Percentiles rank a stretch among this genome's conserved stretches.
Conservation (phyloP, 2,329 filamentous ascomycete genomes). For the Immersiporthe knoxdaviesiana region DNA sequence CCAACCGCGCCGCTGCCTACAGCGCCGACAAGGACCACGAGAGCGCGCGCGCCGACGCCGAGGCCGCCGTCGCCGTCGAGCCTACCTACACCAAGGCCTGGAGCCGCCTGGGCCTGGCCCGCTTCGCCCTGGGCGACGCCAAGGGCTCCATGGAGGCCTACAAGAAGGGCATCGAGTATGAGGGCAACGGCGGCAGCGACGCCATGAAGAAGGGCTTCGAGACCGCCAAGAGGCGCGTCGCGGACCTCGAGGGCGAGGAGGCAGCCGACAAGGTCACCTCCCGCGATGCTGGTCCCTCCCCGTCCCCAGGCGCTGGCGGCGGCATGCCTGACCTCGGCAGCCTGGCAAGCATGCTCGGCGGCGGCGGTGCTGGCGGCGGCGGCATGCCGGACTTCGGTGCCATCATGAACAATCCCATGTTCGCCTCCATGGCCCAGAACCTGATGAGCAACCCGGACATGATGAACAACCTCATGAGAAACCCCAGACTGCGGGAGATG, state of each 20-base stretch:
- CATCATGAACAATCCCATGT: conserved; percentile 98
- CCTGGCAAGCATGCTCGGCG: conserved; percentile 74
- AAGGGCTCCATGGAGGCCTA: conserved; percentile 95
- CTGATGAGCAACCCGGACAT: conserved; percentile 96
- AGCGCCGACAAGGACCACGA: conserved; percentile 83
- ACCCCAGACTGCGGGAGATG: conserved; percentile 87
- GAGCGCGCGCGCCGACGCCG: conserved; percentile 82
- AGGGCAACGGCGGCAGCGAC: conserved; percentile 91
- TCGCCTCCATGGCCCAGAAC: conserved; percentile 94
- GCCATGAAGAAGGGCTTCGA: conserved; percentile 98
- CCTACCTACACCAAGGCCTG: conserved; percentile 97
- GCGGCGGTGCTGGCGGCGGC: conserved; percentile 64
- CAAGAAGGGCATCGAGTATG: conserved; percentile 86
- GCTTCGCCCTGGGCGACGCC: conserved; percentile 88
- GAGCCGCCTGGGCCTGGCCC: conserved; percentile 88
- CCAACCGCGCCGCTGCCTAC: conserved; percentile 94
- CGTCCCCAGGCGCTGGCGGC: conserved; percentile 56
- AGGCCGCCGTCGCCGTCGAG: conserved; percentile 85
- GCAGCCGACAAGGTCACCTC: conserved; percentile 44
- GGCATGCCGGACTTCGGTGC: conserved; percentile 86
- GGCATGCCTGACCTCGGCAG: conserved; percentile 73
- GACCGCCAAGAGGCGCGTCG: conserved; percentile 85
- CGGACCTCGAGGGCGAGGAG: conserved; percentile 70
- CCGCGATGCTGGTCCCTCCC: conserved; percentile 38
- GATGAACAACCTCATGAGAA: conserved; percentile 91